phyloP scores from a whole-genome alignment of 768 basidiomycete genomes.

The Mycena maculata region DNA sequence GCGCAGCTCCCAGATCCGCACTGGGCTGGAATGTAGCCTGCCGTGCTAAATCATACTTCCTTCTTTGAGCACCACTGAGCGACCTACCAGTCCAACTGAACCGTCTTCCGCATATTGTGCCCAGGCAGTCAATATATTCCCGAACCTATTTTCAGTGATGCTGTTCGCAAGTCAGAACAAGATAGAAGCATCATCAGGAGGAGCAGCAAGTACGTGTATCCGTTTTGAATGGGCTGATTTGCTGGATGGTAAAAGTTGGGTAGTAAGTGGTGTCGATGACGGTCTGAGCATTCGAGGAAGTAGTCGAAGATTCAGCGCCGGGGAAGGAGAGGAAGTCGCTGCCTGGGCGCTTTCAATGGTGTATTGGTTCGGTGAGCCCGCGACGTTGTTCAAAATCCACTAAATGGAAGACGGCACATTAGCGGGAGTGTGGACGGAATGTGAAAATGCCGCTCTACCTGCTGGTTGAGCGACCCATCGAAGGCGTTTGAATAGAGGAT shows the following conservation, averaged over 20 bases:
- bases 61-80: background rate
- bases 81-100: conserved; percentile 5
- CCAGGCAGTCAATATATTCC: conserved; percentile 10
- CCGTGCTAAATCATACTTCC: background rate
- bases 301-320: background rate
- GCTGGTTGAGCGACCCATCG: background rate
- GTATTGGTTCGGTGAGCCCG: conserved; percentile 5
- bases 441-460: background rate
- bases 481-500: background rate
- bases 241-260: conserved; percentile 6
- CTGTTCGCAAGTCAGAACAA: background rate
- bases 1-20: conserved; percentile 6
- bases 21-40: conserved; percentile 8
- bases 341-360: background rate
- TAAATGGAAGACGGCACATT: background rate
- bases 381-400: conserved; percentile 7
- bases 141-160: conserved; percentile 7
- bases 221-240: background rate
- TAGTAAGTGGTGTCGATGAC: background rate
- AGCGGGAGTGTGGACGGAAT: background rate
- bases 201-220: conserved; percentile 8
- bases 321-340: conserved; percentile 6
- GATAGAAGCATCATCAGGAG: background rate
- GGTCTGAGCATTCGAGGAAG: conserved; percentile 1
- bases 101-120: conserved; percentile 4